Evolutionary conservation across 2,329 filamentous ascomycete genomes (phyloP).

Genomic region (Hymenoscyphus repandus): DNA sequence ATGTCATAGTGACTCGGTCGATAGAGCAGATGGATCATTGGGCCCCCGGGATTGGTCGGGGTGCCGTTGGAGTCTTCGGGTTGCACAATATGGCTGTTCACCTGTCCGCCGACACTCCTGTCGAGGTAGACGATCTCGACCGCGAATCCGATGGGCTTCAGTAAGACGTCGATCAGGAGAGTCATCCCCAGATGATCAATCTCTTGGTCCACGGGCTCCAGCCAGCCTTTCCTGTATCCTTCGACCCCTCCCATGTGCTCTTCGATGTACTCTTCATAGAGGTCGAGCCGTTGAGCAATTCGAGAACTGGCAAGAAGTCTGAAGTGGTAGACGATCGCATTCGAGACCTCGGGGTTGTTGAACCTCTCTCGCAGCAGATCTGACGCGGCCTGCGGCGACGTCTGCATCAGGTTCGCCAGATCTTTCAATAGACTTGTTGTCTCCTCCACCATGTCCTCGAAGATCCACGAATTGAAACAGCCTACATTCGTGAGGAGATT

Average conservation of each 20-base stretch:
- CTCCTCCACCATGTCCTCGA: constrained; percentile 79
- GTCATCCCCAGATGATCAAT: constrained; percentile 87
- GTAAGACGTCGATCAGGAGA: constrained; percentile 70
- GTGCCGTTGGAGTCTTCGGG: constrained; percentile 36
- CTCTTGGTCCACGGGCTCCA: constrained; percentile 73
- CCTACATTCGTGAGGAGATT: constrained; percentile 66
- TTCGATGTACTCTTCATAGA: constrained; percentile 68
- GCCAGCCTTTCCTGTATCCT: constrained; percentile 62
- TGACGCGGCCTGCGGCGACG: constrained; percentile 41
- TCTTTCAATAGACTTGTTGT: constrained; percentile 63
- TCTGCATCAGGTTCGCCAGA: constrained; percentile 51
- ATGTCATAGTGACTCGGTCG: constrained; percentile 89
- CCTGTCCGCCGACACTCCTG: constrained; percentile 69
- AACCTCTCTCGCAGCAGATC: constrained; percentile 58
- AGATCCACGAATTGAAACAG: constrained; percentile 64
- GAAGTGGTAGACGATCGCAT: constrained; percentile 78
- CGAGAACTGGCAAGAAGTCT: constrained; percentile 79
- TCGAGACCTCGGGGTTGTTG: constrained; percentile 64
- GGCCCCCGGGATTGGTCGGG: constrained; percentile 35
- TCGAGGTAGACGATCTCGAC: constrained; percentile 91
- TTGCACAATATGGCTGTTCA: constrained; percentile 51
- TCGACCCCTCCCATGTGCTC: constrained; percentile 52
- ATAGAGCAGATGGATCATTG: constrained; percentile 56
- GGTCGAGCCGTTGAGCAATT: constrained; percentile 67
- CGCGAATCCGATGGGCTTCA: constrained; percentile 72